Percentiles rank a stretch among this genome's conserved stretches.
Evolutionary conservation across 768 basidiomycete species (phyloP).

Genomic region (Boletus huronensis): DNA sequence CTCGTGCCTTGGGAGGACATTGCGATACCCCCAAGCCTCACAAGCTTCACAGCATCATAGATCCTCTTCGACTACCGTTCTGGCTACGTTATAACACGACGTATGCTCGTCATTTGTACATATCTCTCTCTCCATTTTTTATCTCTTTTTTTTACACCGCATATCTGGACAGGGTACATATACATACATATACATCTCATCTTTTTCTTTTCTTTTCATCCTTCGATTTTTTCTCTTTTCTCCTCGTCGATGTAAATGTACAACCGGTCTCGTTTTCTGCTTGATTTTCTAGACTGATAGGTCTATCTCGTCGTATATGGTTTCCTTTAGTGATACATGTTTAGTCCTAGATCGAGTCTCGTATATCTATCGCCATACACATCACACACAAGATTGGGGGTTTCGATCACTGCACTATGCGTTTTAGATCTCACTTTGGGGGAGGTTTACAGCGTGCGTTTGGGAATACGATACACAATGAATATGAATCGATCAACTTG

Average conservation of each 20-base stretch:
- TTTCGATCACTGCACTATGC: not conserved
- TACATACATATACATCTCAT: not conserved
- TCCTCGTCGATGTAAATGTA: conserved; percentile 14
- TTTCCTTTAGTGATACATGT: conserved; percentile 5
- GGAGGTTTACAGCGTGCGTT: not conserved
- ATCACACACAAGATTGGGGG: conserved; percentile 7
- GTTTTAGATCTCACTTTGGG: not conserved
- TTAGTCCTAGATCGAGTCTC: not conserved
- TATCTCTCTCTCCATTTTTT: not conserved
- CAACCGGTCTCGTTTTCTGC: not conserved
- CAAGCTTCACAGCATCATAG: not conserved
- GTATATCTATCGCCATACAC: conserved; percentile 8
- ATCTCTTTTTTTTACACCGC: not conserved
- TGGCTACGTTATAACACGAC: not conserved
- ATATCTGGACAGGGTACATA: not conserved
- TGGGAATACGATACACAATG: not conserved
- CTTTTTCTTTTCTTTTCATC: not conserved
- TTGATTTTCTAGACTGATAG: not conserved
- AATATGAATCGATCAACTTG: conserved; percentile 7
- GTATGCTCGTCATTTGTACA: not conserved
- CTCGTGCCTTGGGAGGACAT: not conserved
- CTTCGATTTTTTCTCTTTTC: not conserved
- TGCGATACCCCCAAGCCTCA: not conserved
- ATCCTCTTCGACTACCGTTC: not conserved
- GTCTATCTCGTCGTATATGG: not conserved